These are phyloP conservation scores for Syzygium jambos DNA, from an alignment of 345 rosid species.

Conservation along the genomic window DNA sequence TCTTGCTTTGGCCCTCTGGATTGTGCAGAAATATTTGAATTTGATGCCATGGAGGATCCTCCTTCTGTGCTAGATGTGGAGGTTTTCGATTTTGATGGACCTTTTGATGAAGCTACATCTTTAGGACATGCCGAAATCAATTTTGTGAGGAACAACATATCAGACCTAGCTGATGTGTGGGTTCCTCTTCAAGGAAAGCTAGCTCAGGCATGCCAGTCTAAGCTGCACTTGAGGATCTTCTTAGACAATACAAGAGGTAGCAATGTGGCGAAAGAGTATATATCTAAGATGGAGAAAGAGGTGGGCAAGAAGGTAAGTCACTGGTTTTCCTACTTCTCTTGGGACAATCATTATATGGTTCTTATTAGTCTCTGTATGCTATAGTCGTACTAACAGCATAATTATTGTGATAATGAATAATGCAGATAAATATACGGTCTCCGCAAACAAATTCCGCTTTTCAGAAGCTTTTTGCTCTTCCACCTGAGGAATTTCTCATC, in stretches of 20 bases:
- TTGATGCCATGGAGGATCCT: conserved; percentile 96
- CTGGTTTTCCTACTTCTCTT: not conserved
- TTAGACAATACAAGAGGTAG: conserved; percentile 82
- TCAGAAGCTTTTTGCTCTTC: conserved; percentile 93
- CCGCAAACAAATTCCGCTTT: conserved; percentile 97
- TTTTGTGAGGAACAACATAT: conserved; percentile 73
- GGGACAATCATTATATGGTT: not conserved
- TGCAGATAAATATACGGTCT: conserved; percentile 86
- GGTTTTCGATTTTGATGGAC: conserved; percentile 92
- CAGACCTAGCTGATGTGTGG: conserved; percentile 93
- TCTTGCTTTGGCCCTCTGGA: not conserved
- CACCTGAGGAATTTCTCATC: conserved; percentile 93
- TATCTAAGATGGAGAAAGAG: conserved; percentile 97
- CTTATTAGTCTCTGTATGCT: not conserved
- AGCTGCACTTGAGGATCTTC: conserved; percentile 80
- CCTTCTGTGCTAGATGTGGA: conserved; percentile 90
- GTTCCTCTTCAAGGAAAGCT: conserved; percentile 77
- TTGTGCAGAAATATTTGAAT: conserved; percentile 91
- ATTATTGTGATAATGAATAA: not conserved
- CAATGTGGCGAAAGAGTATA: conserved; percentile 72
- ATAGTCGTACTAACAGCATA: not conserved
- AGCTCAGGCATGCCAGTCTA: conserved; percentile 95
- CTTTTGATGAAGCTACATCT: conserved; percentile 82
- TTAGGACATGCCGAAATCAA: conserved; percentile 81
- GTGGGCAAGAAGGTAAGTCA: conserved; percentile 84